Conservation (phyloP, 2,329 filamentous ascomycete genomes). For the Alternaria sp. region DNA sequence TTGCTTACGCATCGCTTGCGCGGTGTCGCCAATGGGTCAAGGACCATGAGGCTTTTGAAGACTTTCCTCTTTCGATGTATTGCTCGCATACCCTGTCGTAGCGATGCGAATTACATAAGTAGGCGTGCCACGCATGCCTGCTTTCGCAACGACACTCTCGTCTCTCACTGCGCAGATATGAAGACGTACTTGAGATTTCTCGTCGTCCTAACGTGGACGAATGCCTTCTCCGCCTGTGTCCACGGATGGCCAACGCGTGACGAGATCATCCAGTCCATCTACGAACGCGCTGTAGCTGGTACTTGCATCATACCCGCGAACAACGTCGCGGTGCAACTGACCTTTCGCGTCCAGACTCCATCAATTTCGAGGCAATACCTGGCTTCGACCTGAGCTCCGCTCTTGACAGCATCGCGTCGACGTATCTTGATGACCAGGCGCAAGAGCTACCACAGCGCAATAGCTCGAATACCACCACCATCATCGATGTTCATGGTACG, state of each 20-base stretch:
- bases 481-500: conserved; percentile 5
- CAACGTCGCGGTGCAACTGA: not conserved
- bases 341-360: not conserved
- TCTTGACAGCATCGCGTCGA: conserved; percentile 1
- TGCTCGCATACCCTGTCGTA: not conserved
- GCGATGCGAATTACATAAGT: not conserved
- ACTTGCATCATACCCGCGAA: not conserved
- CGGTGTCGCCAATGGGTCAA: not conserved
- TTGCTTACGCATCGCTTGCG: not conserved
- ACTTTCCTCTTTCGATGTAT: not conserved
- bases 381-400: not conserved
- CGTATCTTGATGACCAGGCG: not conserved
- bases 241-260: not conserved
- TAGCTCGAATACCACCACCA: not conserved
- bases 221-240: not conserved
- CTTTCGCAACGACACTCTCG: not conserved
- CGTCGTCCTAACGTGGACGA: not conserved
- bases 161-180: not conserved
- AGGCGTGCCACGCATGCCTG: not conserved
- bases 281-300: not conserved
- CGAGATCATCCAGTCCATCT: not conserved
- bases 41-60: not conserved
- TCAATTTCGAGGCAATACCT: not conserved
- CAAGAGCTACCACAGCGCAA: not conserved
- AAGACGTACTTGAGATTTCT: not conserved